A percentile compares a stretch with the other conserved stretches of the same genome.
These are phyloP conservation scores for Trichocomaceae sp. DNA, from an alignment of 2,329 filamentous ascomycete species.

Conservation along the genomic window DNA sequence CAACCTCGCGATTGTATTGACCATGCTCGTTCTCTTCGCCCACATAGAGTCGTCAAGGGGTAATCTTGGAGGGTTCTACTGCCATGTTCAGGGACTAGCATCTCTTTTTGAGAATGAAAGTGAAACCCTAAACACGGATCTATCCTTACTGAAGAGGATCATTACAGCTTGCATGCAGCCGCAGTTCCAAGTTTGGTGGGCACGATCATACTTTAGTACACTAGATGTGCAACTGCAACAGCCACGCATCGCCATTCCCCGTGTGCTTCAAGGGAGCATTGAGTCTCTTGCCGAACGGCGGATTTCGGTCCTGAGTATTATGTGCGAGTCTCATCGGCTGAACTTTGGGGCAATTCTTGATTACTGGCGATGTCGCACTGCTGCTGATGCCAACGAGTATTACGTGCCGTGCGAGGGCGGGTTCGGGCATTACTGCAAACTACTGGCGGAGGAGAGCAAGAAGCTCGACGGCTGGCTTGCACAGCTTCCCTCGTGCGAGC, in stretches of 20 bases:
- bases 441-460: background rate
- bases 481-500: conserved; percentile 15
- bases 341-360: conserved; percentile 13
- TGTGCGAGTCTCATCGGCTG: conserved; percentile 22
- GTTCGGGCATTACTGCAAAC: background rate
- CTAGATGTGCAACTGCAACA: conserved; percentile 16
- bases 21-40: conserved; percentile 17
- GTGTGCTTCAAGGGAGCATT: background rate
- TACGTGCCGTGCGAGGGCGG: background rate
- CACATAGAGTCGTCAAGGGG: conserved; percentile 21
- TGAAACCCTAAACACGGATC: background rate
- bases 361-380: conserved; percentile 9
- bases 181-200: conserved; percentile 22
- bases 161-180: conserved; percentile 21
- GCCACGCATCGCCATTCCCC: conserved; percentile 14
- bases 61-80: conserved; percentile 20
- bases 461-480: conserved; percentile 18
- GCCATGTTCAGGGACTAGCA: conserved; percentile 16
- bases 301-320: conserved; percentile 17
- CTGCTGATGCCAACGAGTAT: background rate
- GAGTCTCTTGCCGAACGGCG: conserved; percentile 15
- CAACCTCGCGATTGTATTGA: conserved; percentile 11
- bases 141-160: conserved; percentile 7
- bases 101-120: background rate
- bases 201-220: conserved; percentile 21